phyloP scores from a whole-genome alignment of 495 filamentous ascomycete species.

The Penicillium egyptiacum region DNA sequence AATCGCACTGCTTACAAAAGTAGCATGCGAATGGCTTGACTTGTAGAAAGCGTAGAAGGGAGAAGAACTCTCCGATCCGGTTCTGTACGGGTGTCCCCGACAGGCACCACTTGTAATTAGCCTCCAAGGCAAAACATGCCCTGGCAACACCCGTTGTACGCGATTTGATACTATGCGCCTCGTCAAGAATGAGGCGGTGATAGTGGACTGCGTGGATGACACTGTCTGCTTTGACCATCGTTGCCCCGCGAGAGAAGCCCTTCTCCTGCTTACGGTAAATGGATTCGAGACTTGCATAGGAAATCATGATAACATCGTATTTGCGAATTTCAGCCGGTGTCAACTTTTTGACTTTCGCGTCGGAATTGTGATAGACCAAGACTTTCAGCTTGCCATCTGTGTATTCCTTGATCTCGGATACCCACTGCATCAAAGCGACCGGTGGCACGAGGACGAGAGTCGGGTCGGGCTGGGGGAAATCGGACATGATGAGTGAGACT shows the following conservation, averaged over 20 bases:
- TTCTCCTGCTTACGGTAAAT: slow-evolving; percentile 90
- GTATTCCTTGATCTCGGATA: slow-evolving; percentile 87
- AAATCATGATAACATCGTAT: slow-evolving; percentile 94
- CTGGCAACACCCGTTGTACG: slow-evolving; percentile 87
- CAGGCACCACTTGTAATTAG: slow-evolving; percentile 89
- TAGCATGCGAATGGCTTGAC: slow-evolving; percentile 87
- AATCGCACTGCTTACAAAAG: slow-evolving; percentile 82
- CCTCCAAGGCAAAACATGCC: slow-evolving; percentile 86
- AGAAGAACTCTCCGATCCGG: slow-evolving; percentile 96
- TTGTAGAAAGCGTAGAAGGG: slow-evolving; percentile 85
- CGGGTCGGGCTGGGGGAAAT: slow-evolving; percentile 78
- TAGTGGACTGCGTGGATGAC: slow-evolving; percentile 83
- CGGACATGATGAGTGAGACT: slow-evolving; percentile 95
- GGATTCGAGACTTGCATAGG: slow-evolving; percentile 90
- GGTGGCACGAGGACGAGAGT: slow-evolving; percentile 91
- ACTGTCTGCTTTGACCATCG: slow-evolving; percentile 77
- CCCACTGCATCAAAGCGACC: slow-evolving; percentile 97
- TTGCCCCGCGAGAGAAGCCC: slow-evolving; percentile 78
- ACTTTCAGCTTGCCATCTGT: slow-evolving; percentile 87
- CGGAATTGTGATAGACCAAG: slow-evolving; percentile 84
- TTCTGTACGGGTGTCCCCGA: slow-evolving; percentile 95
- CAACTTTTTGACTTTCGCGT: slow-evolving; percentile 74
- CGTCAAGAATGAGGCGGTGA: slow-evolving; percentile 90
- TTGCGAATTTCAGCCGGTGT: slow-evolving; percentile 69
- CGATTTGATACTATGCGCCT: slow-evolving; percentile 94